A percentile compares a stretch with the other conserved stretches of the same genome.
These are phyloP conservation scores for Salix exigua DNA, from an alignment of 345 rosid genomes.

Conservation along the genomic window DNA sequence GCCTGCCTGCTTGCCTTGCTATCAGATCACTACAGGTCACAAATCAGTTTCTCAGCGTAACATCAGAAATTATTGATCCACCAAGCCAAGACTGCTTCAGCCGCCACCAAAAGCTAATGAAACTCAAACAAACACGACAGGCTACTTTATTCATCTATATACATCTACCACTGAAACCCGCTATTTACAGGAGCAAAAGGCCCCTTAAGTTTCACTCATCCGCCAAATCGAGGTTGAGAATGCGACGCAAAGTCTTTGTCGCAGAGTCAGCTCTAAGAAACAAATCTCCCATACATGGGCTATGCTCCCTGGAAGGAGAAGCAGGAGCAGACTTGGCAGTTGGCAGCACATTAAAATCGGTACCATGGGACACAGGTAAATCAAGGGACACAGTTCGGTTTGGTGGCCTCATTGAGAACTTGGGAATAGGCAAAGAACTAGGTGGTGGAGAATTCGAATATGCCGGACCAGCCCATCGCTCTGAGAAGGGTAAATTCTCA, in stretches of 20 bases:
- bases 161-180: slow-evolving; percentile 48
- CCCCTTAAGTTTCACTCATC: slow-evolving; percentile 54
- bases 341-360: slow-evolving; percentile 36
- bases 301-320: slow-evolving; percentile 64
- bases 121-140: slow-evolving; percentile 30
- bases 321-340: slow-evolving; percentile 80
- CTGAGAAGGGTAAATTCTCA: slow-evolving; percentile 45
- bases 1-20: slow-evolving; percentile 11
- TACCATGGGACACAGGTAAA: slow-evolving; percentile 38
- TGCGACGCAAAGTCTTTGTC: slow-evolving; percentile 82
- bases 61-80: slow-evolving; percentile 32
- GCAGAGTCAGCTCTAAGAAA: slow-evolving; percentile 69
- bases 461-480: slow-evolving; percentile 97
- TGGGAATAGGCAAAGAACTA: slow-evolving; percentile 87
- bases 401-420: slow-evolving; percentile 58
- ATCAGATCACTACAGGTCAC: slow-evolving; percentile 6
- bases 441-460: slow-evolving; percentile 96
- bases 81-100: slow-evolving; percentile 33
- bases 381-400: slow-evolving; percentile 63
- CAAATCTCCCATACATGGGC: slow-evolving; percentile 35
- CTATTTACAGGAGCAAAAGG: slow-evolving; percentile 45
- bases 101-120: slow-evolving; percentile 21
- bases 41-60: slow-evolving; percentile 9
- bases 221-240: slow-evolving; percentile 72
- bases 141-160: slow-evolving; percentile 50